phyloP scores from a whole-genome alignment of 2,329 filamentous ascomycete species.

The Sarocladiaceae sp. region DNA sequence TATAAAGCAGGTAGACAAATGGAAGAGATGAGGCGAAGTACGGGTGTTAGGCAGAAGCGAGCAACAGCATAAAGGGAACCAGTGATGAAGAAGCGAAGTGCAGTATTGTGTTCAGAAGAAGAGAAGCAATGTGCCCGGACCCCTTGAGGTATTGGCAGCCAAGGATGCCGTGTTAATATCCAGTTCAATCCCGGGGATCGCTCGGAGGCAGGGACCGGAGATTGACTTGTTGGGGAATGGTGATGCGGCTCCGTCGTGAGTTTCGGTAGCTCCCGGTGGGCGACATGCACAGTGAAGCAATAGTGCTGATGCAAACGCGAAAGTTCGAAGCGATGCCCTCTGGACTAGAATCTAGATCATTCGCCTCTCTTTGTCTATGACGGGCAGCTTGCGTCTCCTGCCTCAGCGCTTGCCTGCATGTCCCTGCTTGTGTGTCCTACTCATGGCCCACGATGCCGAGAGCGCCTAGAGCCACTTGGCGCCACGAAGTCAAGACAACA shows the following conservation, averaged over 20 bases:
- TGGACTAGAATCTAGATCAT: not conserved
- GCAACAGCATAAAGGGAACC: not conserved
- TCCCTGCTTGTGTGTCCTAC: not conserved
- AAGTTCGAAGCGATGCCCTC: not conserved
- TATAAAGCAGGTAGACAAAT: not conserved
- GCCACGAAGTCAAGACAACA: not conserved
- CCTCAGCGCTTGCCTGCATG: too few species aligned
- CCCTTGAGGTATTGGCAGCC: not conserved
- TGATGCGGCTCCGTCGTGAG: constrained; percentile 2
- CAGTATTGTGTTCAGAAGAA: not conserved
- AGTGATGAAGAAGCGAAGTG: not conserved
- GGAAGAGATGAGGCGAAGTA: not conserved
- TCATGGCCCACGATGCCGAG: constrained; percentile 1
- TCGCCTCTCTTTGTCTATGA: not conserved
- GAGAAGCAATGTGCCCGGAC: not conserved
- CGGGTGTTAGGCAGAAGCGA: not conserved
- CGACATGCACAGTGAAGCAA: not conserved
- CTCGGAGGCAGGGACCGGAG: not conserved
- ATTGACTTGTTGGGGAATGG: constrained; percentile 6
- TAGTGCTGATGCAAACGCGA: not conserved
- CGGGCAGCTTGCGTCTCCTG: not conserved
- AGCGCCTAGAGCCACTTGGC: constrained; percentile 8
- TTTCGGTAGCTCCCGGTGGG: not conserved
- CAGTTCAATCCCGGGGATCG: constrained; percentile 3
- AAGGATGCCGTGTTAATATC: not conserved